Evolutionary conservation across 129 eudicot genomes (phyloP), one percentile per base, ranked within the genome.

Genomic region (Kitagawia praeruptora): DNA sequence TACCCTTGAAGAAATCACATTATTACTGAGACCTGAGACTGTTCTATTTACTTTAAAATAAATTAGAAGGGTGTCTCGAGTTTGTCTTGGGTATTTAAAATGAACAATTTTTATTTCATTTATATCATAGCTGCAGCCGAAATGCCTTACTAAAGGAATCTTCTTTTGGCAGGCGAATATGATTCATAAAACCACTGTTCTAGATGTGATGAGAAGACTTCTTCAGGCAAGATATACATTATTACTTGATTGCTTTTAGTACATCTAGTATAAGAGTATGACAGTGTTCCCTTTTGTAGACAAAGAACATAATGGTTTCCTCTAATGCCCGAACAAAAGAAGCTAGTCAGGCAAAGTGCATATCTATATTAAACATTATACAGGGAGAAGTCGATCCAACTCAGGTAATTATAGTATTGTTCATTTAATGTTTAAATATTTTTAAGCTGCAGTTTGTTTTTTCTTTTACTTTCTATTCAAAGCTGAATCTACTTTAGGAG

Each of bases 351-450:
- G 96, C 99, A 63, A 96, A 96, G 74, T 96, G 92, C 85, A 96
- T 96, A 84, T 96, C 99, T 8, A 96, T 96, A 78, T 76, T 96
- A 77, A 96, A 96, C 81, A 96, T 96, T 67, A 96, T 96, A 51
- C 99, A 96, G 81, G 99, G 99, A 81, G 99, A 96, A 89, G 99
- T 96, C 47, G 99, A 96, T 80, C 99, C 99, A 77, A 96, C 99
- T 45, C 99, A 96, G 97, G 99, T 89, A 81, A 73, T n/a, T 77
- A 9, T 63, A 8, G 0, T 23, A 78, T 14, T 75, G 56, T 21
- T 34, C 64, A 69, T 1, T 34, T 77, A 4, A 5, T 6, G 58
- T 76, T 34, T 19, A 2, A 8, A 40, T 28, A 16, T 42, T 58
- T 40, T 14, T 11, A 37, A 1, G 38, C 39, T 61, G 10, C 69